Conservation (phyloP, 305 asterid genomes). For the Solanum hybrid region DNA sequence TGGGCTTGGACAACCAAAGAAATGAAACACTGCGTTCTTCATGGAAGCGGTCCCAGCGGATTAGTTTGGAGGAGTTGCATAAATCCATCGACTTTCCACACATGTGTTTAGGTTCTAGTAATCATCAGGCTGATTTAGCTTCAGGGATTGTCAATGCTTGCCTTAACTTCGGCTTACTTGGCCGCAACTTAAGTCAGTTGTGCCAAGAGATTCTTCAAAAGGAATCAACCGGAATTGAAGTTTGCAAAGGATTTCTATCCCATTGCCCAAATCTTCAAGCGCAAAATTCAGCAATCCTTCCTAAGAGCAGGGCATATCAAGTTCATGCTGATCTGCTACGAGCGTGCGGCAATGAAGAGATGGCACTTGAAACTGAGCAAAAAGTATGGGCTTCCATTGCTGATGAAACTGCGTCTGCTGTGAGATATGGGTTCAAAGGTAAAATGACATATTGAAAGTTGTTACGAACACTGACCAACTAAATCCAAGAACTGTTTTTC, state of each 20-base stretch:
- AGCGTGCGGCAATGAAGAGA: slow-evolving; percentile 49
- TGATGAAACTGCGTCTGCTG: slow-evolving; percentile 90
- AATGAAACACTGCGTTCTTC: slow-evolving; percentile 28
- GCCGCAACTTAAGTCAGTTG: slow-evolving; percentile 71
- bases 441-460: background rate
- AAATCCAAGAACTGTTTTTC: background rate
- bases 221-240: slow-evolving; percentile 45
- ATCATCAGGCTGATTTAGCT: slow-evolving; percentile 84
- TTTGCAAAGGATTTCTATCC: slow-evolving; percentile 53
- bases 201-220: slow-evolving; percentile 76
- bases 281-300: slow-evolving; percentile 78
- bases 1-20: slow-evolving; percentile 54
- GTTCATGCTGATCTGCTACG: slow-evolving; percentile 77
- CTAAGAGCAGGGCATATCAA: slow-evolving; percentile 84
- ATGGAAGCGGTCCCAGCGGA: slow-evolving; percentile 67
- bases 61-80: slow-evolving; percentile 91
- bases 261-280: slow-evolving; percentile 42
- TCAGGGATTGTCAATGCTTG: slow-evolving; percentile 71
- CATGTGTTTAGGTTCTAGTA: slow-evolving; percentile 69
- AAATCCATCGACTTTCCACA: slow-evolving; percentile 65
- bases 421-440: slow-evolving; percentile 83
- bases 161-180: slow-evolving; percentile 78
- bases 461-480: background rate
- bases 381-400: slow-evolving; percentile 80
- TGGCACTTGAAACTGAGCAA: slow-evolving; percentile 57